phyloP scores from a whole-genome alignment of 2,329 filamentous ascomycete species.

The Claviceps quebecensis region DNA sequence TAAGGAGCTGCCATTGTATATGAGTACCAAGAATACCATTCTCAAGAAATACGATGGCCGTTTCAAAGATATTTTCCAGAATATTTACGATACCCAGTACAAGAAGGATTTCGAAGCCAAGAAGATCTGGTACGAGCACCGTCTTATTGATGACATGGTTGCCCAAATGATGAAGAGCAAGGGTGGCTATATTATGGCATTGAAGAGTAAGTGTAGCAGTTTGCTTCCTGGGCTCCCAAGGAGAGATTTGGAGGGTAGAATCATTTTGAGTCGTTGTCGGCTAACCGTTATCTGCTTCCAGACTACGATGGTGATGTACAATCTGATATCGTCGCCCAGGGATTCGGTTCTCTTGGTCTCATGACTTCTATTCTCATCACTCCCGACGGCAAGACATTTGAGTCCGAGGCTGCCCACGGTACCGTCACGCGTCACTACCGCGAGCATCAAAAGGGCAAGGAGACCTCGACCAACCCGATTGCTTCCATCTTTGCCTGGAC shows the following conservation, averaged over 20 bases:
- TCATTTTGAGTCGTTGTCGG: background rate
- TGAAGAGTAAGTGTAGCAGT: constrained; percentile 63
- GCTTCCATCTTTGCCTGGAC: constrained; percentile 99
- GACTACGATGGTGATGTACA: constrained; percentile 99
- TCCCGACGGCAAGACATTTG: constrained; percentile 90
- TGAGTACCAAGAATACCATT: constrained; percentile 99
- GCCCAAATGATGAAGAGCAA: constrained; percentile 99
- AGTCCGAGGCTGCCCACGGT: constrained; percentile 94
- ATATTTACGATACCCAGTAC: constrained; percentile 81
- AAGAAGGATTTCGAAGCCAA: constrained; percentile 79
- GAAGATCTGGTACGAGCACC: constrained; percentile 98
- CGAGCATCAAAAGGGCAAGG: constrained; percentile 94
- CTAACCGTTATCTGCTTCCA: constrained; percentile 20
- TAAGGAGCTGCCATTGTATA: constrained; percentile 87
- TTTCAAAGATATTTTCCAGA: constrained; percentile 99
- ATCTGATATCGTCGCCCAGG: constrained; percentile 95
- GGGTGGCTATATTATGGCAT: constrained; percentile 90
- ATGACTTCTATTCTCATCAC: constrained; percentile 98
- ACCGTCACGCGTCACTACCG: constrained; percentile 98
- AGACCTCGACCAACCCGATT: constrained; percentile 97
- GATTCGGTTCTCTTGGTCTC: constrained; percentile 92
- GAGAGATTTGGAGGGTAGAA: background rate
- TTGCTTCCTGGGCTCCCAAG: too few species aligned
- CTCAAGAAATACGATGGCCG: constrained; percentile 96
- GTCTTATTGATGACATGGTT: constrained; percentile 98